These are phyloP conservation scores for Hericium erinaceus DNA, from an alignment of 768 basidiomycete genomes.

Conservation along the genomic window DNA sequence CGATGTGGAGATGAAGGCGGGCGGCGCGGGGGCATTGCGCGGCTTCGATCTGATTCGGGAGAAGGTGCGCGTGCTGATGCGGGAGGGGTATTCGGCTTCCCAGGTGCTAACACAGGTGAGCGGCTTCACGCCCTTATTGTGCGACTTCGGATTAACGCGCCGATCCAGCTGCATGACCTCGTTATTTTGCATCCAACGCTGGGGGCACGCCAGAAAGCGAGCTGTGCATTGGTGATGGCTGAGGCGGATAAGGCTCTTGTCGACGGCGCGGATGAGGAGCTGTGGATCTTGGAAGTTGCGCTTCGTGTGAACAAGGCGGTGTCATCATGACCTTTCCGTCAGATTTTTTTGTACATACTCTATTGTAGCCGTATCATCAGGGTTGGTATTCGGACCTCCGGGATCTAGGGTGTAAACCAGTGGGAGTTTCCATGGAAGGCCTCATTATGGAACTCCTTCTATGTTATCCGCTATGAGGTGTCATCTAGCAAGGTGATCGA, in stretches of 20 bases:
- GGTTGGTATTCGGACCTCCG: no score
- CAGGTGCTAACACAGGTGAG: constrained; percentile 84
- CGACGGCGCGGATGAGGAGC: constrained; percentile 94
- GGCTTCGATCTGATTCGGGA: constrained; percentile 55
- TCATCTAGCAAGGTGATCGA: no score
- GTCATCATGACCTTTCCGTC: constrained; percentile 7
- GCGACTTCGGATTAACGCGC: constrained; percentile 15
- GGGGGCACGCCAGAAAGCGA: constrained; percentile 70
- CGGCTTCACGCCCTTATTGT: constrained; percentile 3
- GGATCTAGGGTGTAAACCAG: no score
- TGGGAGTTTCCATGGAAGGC: no score
- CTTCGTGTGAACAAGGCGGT: constrained; percentile 64
- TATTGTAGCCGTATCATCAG: neutral
- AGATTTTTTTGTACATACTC: neutral
- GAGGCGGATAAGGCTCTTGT: constrained; percentile 94
- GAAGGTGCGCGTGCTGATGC: constrained; percentile 67
- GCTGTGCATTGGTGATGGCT: constrained; percentile 75
- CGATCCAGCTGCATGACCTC: constrained; percentile 76
- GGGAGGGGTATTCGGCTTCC: constrained; percentile 88
- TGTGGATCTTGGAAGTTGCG: constrained; percentile 90
- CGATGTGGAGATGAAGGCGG: constrained; percentile 34
- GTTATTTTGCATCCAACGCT: constrained; percentile 78
- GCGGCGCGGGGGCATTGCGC: constrained; percentile 19
- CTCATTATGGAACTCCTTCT: no score
- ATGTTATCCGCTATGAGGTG: no score